Evolutionary conservation across 352 stramenopile species (phyloP), one percentile per base, ranked within the genome.

Genomic region (Aphanomyces stellatus): DNA sequence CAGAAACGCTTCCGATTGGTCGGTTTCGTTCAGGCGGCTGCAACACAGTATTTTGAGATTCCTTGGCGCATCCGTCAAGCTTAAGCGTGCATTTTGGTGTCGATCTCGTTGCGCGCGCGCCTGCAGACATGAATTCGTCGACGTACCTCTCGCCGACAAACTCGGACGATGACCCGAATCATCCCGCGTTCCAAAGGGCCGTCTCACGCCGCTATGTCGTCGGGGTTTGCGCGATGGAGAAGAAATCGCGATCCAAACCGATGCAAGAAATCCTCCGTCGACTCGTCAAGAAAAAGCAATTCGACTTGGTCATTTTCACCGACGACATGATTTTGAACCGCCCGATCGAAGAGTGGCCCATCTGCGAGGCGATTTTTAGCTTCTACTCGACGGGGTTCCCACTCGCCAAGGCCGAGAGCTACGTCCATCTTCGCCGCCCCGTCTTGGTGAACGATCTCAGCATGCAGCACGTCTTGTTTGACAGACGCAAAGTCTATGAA

Each of bases 341-440:
- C 40, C 90, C 95, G 4, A 87, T 99, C 13, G 96, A 99, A 48
- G 78, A 83, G 22, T 99, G 93, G 93, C 96, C 96, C 1, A 76
- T 93, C 37, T 98, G 93, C 74, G 96, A 99, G 74, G 95, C 96
- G 51, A 82, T 99, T 37, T 98, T 99, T 71, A 96, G 95, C 49
- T 99, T 99, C 75, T 99, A 98, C 81, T 99, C 91, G 19, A 96
- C 91, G 48, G 96, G 96, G 7, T 99, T 99, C 76, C 98, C 98
- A 27, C 83, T 99, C 10, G 77, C 96, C 22, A 99, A 99, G 75
- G 94, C 95, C 1, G 90, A 98, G 66, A 81, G 93, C 70, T 99
- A 99, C 78, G 94, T 98, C 27, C 77, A 93, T 25, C 85, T 99
- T 25, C 79, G 95, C 27, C 89, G 97, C 51, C 97, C 97, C 3